Evolutionary conservation across 192 early-diverging fungal species (phyloP), one percentile per base, ranked within the genome.

Genomic region (Backusella tarrabulga): DNA sequence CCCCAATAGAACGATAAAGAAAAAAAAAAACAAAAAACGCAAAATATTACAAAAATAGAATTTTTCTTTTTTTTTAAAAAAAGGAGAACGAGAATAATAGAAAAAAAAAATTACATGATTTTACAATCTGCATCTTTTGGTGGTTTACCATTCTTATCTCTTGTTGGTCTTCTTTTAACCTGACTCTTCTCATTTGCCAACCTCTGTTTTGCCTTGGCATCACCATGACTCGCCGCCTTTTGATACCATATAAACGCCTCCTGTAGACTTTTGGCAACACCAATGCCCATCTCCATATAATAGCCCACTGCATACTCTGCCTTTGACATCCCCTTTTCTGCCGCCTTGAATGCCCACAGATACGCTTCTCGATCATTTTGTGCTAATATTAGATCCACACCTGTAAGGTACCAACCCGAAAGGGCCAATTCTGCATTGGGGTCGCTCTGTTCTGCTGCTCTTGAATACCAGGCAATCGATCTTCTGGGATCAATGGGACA

Each of bases 221-320:
- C 94, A 63, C 92, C 90, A 84, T 98, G 92, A 15, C 86, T 89
- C 4, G 93, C 95, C 1, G 95, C 94, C 34, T 89, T 85, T 71
- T 88, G 73, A 80, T 99, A 99, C 95, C 96, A 99, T 69, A 86
- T 73, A 44, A 93, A 81, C 1, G 98, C 98, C 71, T 98, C 95
- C 23, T 95, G 91, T 32, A 93, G 68, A 7, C 26, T 63, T 34
- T 85, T 85, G 32, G 85, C 80, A 0, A 94, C 90, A 50, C 98
- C 98, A 69, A 99, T 94, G 36, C 96, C 97, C 71, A 84, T 89
- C 80, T 99, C 97, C 44, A 88, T 87, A 83, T 96, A 99, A 82
- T 98, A 98, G 0, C 96, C 98, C 3, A 98, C 92, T 1, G 97
- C 97, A 79, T 96, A 98, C 82, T 99, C 96, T 9, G 96, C 98